Conservation (phyloP, 495 filamentous ascomycete species). For the Bacidia rubella region DNA sequence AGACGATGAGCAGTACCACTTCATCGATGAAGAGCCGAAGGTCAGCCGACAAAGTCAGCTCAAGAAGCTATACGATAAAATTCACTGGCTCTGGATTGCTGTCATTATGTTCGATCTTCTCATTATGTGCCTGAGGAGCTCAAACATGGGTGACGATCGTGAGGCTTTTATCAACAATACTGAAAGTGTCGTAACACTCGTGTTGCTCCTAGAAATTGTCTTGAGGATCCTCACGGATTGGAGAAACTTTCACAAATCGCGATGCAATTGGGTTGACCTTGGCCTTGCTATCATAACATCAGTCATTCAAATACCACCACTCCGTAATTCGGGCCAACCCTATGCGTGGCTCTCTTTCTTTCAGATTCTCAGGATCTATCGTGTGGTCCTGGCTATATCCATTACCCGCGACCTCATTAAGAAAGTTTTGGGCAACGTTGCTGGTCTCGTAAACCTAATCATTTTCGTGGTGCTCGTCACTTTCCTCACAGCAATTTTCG, state of each 20-base stretch:
- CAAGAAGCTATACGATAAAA: slow-evolving; percentile 58
- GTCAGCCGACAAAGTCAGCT: slow-evolving; percentile 38
- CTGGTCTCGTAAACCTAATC: slow-evolving; percentile 86
- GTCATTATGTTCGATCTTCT: slow-evolving; percentile 68
- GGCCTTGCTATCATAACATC: slow-evolving; percentile 64
- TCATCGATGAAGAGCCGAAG: slow-evolving; percentile 32
- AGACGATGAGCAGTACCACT: slow-evolving; percentile 36
- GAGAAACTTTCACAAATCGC: slow-evolving; percentile 58
- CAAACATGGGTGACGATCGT: slow-evolving; percentile 49
- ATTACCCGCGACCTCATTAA: slow-evolving; percentile 73
- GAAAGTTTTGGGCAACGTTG: slow-evolving; percentile 80
- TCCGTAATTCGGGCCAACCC: slow-evolving; percentile 57
- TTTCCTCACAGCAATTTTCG: slow-evolving; percentile 86
- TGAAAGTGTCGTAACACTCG: slow-evolving; percentile 62
- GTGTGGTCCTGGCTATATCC: slow-evolving; percentile 77
- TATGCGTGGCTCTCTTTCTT: slow-evolving; percentile 91
- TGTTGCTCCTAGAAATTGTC: slow-evolving; percentile 73
- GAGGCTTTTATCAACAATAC: slow-evolving; percentile 41
- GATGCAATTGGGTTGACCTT: slow-evolving; percentile 68
- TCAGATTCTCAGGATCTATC: slow-evolving; percentile 84
- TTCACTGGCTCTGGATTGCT: slow-evolving; percentile 63
- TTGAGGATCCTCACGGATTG: slow-evolving; percentile 67
- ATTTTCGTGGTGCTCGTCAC: slow-evolving; percentile 93
- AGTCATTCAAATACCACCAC: slow-evolving; percentile 73
- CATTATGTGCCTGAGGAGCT: slow-evolving; percentile 60